Percentiles rank a stretch among this genome's conserved stretches.
Conservation (phyloP, 768 basidiomycete genomes). For the Antrodiella citrinella region DNA sequence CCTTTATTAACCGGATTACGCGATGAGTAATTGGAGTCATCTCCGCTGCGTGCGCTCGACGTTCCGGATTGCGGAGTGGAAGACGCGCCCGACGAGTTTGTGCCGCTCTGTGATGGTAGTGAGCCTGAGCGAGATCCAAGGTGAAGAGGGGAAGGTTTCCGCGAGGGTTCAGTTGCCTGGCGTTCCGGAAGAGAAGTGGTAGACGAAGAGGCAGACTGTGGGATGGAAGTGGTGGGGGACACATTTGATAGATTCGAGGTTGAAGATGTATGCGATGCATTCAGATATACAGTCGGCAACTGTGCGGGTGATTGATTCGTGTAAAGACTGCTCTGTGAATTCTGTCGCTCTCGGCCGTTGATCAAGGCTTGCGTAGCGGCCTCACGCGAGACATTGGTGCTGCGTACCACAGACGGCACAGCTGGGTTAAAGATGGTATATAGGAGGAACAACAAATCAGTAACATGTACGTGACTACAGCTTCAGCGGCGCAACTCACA, state of each 20-base stretch:
- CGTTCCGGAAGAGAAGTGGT: constrained; percentile 5
- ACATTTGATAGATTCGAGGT: constrained; percentile 3
- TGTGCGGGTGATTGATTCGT: constrained; percentile 2
- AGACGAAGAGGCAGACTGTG: constrained; percentile 3
- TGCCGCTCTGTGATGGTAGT: neutral
- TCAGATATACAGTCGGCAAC: constrained; percentile 4
- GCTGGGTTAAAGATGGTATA: neutral
- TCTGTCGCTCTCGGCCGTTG: constrained; percentile 14
- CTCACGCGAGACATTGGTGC: neutral
- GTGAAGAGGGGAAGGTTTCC: constrained; percentile 1
- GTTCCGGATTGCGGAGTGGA: neutral
- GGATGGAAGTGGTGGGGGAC: neutral
- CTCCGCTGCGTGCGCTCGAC: neutral
- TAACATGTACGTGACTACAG: too few relatives aligned
- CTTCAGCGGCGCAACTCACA: constrained; percentile 16
- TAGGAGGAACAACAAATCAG: neutral
- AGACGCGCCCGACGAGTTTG: neutral
- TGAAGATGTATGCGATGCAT: constrained; percentile 9
- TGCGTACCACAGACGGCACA: neutral
- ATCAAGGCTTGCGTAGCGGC: neutral
- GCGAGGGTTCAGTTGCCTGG: neutral
- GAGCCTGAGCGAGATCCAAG: neutral
- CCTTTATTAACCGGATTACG: neutral
- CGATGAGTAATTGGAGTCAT: neutral
- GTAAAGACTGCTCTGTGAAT: constrained; percentile 14